These are phyloP conservation scores for Colletotrichum gloeosporioides DNA, from an alignment of 2,329 filamentous ascomycete genomes.

Conservation along the genomic window DNA sequence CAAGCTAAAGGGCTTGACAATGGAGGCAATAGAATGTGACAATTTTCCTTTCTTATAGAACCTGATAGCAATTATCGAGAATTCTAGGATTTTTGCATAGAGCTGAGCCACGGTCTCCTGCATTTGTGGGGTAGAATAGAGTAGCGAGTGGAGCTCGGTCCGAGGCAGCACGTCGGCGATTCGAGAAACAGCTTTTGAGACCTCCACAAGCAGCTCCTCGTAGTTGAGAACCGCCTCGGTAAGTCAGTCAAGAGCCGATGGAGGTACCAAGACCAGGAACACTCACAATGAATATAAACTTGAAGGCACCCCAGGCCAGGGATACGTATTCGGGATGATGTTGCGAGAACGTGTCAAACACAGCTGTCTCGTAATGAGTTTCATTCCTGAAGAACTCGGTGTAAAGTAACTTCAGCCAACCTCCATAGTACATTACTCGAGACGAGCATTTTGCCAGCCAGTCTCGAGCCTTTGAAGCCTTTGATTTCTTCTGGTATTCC, in stretches of 20 bases:
- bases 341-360: neutral
- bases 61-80: neutral
- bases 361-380: rapidly evolving
- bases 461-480: rapidly evolving
- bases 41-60: neutral
- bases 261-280: rapidly evolving
- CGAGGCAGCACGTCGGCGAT: neutral
- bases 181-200: neutral
- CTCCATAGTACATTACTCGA: neutral
- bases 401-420: rapidly evolving
- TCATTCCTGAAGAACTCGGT: rapidly evolving
- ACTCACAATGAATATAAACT: neutral
- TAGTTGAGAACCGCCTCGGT: neutral
- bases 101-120: neutral
- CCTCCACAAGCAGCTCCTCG: neutral
- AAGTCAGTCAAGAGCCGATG: neutral
- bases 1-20: neutral
- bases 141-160: neutral
- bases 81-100: neutral
- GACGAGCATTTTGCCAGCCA: neutral
- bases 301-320: neutral
- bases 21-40: neutral
- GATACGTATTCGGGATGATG: neutral
- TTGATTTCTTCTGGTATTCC: rapidly evolving
- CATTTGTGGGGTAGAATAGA: neutral